Evolutionary conservation across 176 grass and related monocot species (phyloP).

Genomic region (Avena sativa): DNA sequence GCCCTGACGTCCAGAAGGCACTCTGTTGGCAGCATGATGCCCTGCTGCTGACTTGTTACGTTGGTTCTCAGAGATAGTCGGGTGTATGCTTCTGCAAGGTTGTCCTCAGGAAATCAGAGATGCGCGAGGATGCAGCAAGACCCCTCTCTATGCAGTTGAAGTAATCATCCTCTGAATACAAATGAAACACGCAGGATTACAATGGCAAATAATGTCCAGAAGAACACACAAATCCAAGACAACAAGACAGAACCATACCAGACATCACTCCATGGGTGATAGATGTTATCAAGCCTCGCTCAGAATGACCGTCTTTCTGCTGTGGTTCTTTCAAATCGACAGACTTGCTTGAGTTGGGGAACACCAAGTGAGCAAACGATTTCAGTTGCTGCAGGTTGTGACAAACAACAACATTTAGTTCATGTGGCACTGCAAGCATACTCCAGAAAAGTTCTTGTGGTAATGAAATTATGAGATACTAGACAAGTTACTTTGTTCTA

Average conservation of each 20-base stretch:
- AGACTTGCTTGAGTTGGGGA: conserved; percentile 70
- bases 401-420: conserved; percentile 16
- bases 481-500: neutral
- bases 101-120: conserved; percentile 82
- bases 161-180: conserved; percentile 56
- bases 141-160: conserved; percentile 81
- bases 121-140: conserved; percentile 61
- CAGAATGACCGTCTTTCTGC: conserved; percentile 59
- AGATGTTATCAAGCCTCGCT: conserved; percentile 69
- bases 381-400: conserved; percentile 71
- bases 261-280: conserved; percentile 73
- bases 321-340: conserved; percentile 44
- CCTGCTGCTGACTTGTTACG: neutral
- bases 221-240: neutral
- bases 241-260: conserved; percentile 36
- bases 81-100: conserved; percentile 60
- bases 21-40: neutral
- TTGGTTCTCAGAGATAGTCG: conserved; percentile 17
- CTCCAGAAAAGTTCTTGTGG: neutral
- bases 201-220: neutral
- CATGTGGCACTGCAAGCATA: neutral
- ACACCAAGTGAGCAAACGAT: conserved; percentile 87
- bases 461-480: neutral
- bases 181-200: neutral
- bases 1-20: neutral